phyloP scores from a whole-genome alignment of 768 basidiomycete species.

The Hebeloma cylindrosporum region DNA sequence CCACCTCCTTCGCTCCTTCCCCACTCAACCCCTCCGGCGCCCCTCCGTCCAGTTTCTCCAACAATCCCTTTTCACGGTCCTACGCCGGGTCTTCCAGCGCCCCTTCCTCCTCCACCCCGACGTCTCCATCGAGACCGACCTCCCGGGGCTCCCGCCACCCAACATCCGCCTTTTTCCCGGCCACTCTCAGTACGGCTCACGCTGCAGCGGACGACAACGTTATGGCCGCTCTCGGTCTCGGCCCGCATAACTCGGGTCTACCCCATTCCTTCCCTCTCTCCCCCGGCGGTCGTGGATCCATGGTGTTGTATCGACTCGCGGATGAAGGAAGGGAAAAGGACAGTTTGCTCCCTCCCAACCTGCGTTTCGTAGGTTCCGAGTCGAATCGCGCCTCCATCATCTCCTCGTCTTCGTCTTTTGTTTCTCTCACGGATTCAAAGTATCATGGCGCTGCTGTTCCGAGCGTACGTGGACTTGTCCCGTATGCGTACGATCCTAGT shows the following conservation, averaged over 20 bases:
- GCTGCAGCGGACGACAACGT: slow-evolving; percentile 8
- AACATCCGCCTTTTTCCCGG: not conserved
- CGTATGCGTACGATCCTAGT: slow-evolving; percentile 72
- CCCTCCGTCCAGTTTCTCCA: not conserved
- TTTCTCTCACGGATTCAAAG: slow-evolving; percentile 64
- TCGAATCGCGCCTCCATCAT: slow-evolving; percentile 31
- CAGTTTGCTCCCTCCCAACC: slow-evolving; percentile 27
- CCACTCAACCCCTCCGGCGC: not conserved
- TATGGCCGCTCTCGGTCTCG: slow-evolving; percentile 13
- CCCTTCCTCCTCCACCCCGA: not conserved
- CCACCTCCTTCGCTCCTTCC: slow-evolving; percentile 1
- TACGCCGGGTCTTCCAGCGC: not conserved
- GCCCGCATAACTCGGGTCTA: slow-evolving; percentile 11
- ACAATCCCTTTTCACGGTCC: no score
- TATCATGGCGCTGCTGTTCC: slow-evolving; percentile 43
- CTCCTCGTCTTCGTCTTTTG: slow-evolving; percentile 41
- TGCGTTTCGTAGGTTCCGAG: slow-evolving; percentile 18
- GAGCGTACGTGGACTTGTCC: slow-evolving; percentile 45
- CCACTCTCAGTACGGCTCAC: not conserved
- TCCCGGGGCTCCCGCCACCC: slow-evolving; percentile 2
- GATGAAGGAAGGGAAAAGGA: slow-evolving; percentile 27
- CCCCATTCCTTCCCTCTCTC: slow-evolving; percentile 10
- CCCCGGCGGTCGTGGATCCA: slow-evolving; percentile 24
- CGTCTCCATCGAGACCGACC: not conserved
- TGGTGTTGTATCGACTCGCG: slow-evolving; percentile 68